These are phyloP conservation scores for Nakazawaea wyomingensis DNA, from an alignment of 805 yeast species.

Conservation along the genomic window DNA sequence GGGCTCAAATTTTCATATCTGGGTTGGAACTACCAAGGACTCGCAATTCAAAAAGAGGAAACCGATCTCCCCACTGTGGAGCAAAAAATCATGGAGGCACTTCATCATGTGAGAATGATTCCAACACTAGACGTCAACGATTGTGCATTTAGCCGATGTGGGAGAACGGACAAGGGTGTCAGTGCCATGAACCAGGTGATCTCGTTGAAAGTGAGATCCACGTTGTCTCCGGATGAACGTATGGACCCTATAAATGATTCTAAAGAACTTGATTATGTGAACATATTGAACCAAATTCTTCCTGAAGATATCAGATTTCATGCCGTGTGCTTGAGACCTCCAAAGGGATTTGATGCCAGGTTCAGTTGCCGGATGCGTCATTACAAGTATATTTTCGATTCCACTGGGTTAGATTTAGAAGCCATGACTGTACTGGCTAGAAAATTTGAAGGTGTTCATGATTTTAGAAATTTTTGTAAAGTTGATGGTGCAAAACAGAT, in stretches of 20 bases:
- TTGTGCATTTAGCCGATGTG: constrained; percentile 82
- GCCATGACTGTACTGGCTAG: constrained; percentile 66
- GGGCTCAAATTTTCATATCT: constrained; percentile 82
- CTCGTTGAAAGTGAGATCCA: constrained; percentile 70
- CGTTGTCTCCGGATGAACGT: constrained; percentile 59
- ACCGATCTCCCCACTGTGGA: constrained; percentile 88
- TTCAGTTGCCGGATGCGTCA: constrained; percentile 86
- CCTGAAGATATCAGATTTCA: constrained; percentile 85
- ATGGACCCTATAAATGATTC: constrained; percentile 47
- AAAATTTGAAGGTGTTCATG: constrained; percentile 68
- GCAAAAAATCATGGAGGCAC: constrained; percentile 63
- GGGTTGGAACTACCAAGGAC: constrained; percentile 94
- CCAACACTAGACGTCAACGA: constrained; percentile 52
- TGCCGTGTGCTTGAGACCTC: constrained; percentile 78
- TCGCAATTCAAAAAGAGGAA: constrained; percentile 73
- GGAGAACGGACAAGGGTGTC: constrained; percentile 94
- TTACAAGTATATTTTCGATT: constrained; percentile 73
- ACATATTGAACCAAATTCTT: constrained; percentile 66
- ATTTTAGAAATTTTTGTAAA: constrained; percentile 92
- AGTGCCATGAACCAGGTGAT: constrained; percentile 96
- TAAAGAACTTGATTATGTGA: constrained; percentile 71
- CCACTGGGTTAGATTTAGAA: constrained; percentile 52
- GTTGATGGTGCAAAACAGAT: constrained; percentile 93
- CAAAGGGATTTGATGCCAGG: constrained; percentile 80
- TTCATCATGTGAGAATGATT: constrained; percentile 62